A percentile compares a stretch with the other conserved stretches of the same genome.
phyloP scores from a whole-genome alignment of 2,329 filamentous ascomycete genomes.

The Trichoderma asperellum region DNA sequence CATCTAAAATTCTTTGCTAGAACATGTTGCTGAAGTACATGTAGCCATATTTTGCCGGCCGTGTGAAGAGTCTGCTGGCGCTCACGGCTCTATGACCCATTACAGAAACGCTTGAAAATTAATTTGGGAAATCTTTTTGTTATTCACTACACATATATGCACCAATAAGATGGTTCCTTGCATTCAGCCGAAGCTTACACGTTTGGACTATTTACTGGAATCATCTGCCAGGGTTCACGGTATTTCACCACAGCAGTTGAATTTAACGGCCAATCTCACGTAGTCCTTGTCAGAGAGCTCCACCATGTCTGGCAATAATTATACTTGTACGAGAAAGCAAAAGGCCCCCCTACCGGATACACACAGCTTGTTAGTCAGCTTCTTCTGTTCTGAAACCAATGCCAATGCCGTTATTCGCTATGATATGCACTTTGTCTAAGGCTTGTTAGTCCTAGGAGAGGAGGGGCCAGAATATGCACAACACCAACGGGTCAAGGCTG shows the following conservation, averaged over 20 bases:
- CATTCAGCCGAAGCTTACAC: neutral
- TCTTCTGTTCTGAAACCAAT: neutral
- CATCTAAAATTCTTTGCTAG: too few species aligned
- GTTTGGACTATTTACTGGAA: neutral
- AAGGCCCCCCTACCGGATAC: neutral
- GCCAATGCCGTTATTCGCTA: conserved; percentile 13
- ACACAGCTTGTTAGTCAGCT: neutral
- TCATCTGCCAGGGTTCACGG: neutral
- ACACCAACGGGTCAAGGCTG: neutral
- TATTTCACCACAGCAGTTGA: neutral
- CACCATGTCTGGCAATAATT: neutral
- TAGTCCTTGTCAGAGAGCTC: neutral
- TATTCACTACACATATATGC: neutral
- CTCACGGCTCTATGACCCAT: neutral
- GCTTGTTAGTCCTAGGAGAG: conserved; percentile 4
- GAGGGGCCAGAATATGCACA: conserved; percentile 16
- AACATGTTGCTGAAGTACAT: too few species aligned
- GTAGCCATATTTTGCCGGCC: neutral
- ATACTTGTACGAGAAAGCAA: neutral
- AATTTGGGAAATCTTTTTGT: too few species aligned
- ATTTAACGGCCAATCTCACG: neutral
- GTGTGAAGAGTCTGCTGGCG: neutral
- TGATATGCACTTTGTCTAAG: conserved; percentile 1
- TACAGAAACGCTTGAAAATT: too few species aligned
- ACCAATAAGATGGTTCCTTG: neutral